Conservation (phyloP, 352 stramenopile species). For the Phytophthora podocarpi region DNA sequence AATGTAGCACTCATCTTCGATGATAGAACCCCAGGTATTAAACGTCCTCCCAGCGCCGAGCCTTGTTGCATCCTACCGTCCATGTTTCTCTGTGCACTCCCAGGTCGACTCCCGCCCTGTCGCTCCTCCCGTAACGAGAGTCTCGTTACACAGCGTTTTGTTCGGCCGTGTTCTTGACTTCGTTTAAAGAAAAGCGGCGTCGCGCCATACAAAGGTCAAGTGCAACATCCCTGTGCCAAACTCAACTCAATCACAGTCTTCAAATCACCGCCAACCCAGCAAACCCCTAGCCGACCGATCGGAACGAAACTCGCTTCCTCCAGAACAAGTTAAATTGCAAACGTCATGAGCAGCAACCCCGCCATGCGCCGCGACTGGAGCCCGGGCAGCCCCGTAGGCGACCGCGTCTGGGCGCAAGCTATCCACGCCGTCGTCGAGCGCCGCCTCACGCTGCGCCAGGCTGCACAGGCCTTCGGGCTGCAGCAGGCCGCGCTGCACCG, state of each 20-base stretch:
- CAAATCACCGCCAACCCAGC: slow-evolving; percentile 14
- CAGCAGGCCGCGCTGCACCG: slow-evolving; percentile 72
- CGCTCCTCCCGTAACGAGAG: background rate
- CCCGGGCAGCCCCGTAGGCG: slow-evolving; percentile 26
- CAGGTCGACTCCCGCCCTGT: too few species aligned
- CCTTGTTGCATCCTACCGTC: slow-evolving; percentile 17
- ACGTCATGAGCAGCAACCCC: slow-evolving; percentile 11
- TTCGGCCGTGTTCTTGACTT: slow-evolving; percentile 17
- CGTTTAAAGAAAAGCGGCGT: background rate
- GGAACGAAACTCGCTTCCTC: slow-evolving; percentile 5
- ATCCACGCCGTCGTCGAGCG: slow-evolving; percentile 69
- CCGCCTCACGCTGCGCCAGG: slow-evolving; percentile 62
- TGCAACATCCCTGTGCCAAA: background rate
- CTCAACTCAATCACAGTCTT: background rate
- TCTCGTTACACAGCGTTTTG: slow-evolving; percentile 20
- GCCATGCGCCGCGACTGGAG: slow-evolving; percentile 10
- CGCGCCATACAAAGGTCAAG: background rate
- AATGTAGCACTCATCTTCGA: too few species aligned
- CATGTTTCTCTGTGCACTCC: too few species aligned
- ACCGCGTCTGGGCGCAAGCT: slow-evolving; percentile 66
- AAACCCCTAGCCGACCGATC: background rate
- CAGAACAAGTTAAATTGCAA: background rate
- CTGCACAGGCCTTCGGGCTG: slow-evolving; percentile 64
- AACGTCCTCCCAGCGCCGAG: too few species aligned
- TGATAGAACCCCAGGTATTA: too few species aligned